A percentile compares a stretch with the other conserved stretches of the same genome.
These are phyloP conservation scores for Cadophora sp. DNA, from an alignment of 2,329 filamentous ascomycete genomes.

Conservation along the genomic window DNA sequence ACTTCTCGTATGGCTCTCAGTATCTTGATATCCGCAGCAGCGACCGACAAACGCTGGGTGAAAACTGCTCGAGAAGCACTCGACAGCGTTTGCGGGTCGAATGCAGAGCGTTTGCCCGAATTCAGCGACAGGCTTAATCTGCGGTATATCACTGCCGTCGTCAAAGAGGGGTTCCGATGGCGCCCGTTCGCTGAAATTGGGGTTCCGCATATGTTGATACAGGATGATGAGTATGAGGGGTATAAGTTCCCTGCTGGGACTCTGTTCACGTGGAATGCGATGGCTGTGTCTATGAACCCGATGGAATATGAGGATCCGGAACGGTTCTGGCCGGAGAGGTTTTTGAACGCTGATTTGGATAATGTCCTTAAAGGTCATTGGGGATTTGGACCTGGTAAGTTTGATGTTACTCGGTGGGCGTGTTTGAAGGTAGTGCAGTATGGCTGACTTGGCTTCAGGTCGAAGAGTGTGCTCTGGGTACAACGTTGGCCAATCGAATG, in stretches of 20 bases:
- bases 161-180: slow-evolving; percentile 56
- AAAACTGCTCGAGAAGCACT: slow-evolving; percentile 50
- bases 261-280: slow-evolving; percentile 50
- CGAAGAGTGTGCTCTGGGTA: slow-evolving; percentile 1
- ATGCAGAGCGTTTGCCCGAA: slow-evolving; percentile 48
- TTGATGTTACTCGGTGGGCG: background rate
- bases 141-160: slow-evolving; percentile 51
- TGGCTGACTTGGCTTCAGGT: background rate
- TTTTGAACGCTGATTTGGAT: slow-evolving; percentile 50
- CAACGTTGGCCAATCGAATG: slow-evolving; percentile 1
- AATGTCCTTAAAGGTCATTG: slow-evolving; percentile 44
- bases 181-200: slow-evolving; percentile 49
- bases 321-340: slow-evolving; percentile 54
- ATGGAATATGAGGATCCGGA: slow-evolving; percentile 55
- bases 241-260: slow-evolving; percentile 54
- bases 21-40: slow-evolving; percentile 45
- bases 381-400: slow-evolving; percentile 44
- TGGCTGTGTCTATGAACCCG: slow-evolving; percentile 51
- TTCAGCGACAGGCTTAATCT: slow-evolving; percentile 50
- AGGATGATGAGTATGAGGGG: slow-evolving; percentile 55
- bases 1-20: slow-evolving; percentile 50
- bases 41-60: slow-evolving; percentile 35
- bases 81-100: slow-evolving; percentile 51
- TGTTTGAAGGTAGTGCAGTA: too few species aligned
- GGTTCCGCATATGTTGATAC: slow-evolving; percentile 48